Evolutionary conservation across 2,329 filamentous ascomycete species (phyloP).

Genomic region (Fusarium heterosporum): DNA sequence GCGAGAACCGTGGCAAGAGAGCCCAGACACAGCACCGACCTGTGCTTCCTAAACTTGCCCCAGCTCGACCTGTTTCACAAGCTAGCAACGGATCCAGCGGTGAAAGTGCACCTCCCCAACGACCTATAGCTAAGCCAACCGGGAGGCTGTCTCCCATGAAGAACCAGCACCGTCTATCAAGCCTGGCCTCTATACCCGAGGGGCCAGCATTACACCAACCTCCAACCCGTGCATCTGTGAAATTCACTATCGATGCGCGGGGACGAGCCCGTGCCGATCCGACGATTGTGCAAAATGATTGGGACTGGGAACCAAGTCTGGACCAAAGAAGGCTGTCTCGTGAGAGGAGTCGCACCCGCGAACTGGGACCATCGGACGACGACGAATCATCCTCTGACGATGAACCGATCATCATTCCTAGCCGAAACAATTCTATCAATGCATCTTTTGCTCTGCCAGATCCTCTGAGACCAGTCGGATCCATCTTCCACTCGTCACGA

Average conservation of each 20-base stretch:
- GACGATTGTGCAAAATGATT: slow-evolving; percentile 56
- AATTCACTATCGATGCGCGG: slow-evolving; percentile 72
- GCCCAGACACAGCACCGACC: slow-evolving; percentile 51
- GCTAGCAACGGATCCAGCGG: slow-evolving; percentile 48
- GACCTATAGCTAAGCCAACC: slow-evolving; percentile 55
- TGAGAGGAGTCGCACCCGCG: slow-evolving; percentile 48
- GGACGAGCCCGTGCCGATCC: slow-evolving; percentile 69
- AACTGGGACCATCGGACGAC: slow-evolving; percentile 62
- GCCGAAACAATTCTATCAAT: slow-evolving; percentile 65
- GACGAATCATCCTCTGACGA: slow-evolving; percentile 71
- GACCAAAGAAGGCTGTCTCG: slow-evolving; percentile 48
- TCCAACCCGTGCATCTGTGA: slow-evolving; percentile 66
- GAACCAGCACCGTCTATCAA: slow-evolving; percentile 61
- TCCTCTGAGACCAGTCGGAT: slow-evolving; percentile 61
- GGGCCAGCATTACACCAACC: slow-evolving; percentile 53
- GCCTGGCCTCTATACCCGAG: slow-evolving; percentile 70
- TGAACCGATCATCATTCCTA: slow-evolving; percentile 73
- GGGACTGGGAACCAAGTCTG: slow-evolving; percentile 43
- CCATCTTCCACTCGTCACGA: slow-evolving; percentile 61
- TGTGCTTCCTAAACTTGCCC: slow-evolving; percentile 61
- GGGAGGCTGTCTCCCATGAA: slow-evolving; percentile 67
- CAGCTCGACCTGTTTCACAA: slow-evolving; percentile 55
- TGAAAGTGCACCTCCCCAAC: slow-evolving; percentile 44
- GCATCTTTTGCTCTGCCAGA: slow-evolving; percentile 69
- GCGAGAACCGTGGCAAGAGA: slow-evolving; percentile 64